phyloP scores from a whole-genome alignment of 257 asterid genomes.

The Lycium barbarum region DNA sequence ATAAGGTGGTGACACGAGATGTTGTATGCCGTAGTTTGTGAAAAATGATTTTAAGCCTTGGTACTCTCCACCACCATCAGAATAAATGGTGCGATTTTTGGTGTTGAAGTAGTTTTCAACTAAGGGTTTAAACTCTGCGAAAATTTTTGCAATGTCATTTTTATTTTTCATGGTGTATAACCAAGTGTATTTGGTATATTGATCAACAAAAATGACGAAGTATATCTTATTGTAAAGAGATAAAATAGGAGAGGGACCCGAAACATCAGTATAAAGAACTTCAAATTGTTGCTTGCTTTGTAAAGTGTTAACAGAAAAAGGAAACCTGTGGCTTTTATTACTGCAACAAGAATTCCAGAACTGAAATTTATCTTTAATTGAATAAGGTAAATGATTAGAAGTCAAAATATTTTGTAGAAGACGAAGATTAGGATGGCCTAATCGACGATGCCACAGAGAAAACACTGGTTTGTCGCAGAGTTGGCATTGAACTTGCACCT shows the following conservation, averaged over 20 bases:
- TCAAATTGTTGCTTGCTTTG: not conserved
- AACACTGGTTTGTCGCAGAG: not conserved
- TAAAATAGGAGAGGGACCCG: conserved; percentile 10
- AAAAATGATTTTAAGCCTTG: not conserved
- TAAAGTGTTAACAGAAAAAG: not conserved
- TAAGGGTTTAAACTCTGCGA: conserved; percentile 1
- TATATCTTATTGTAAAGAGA: not conserved
- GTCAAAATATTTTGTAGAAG: not conserved
- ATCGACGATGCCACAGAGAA: not conserved
- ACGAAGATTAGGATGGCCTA: not conserved
- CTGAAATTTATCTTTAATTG: not conserved
- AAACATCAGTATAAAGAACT: not conserved
- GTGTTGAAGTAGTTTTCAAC: not conserved
- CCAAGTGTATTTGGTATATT: not conserved
- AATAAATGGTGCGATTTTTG: not conserved
- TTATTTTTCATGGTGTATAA: not conserved
- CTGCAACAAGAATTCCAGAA: conserved; percentile 10
- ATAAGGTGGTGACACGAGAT: not conserved
- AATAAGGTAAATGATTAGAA: not conserved
- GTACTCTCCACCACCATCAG: not conserved
- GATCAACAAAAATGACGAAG: conserved; percentile 13
- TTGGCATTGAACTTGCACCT: not conserved
- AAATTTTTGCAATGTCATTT: not conserved
- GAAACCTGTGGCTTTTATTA: conserved; percentile 12
- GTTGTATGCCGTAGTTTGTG: not conserved